Base-by-base conservation (phyloP, 805 yeast genomes). In the Metschnikowia baotianmanensis region DNA sequence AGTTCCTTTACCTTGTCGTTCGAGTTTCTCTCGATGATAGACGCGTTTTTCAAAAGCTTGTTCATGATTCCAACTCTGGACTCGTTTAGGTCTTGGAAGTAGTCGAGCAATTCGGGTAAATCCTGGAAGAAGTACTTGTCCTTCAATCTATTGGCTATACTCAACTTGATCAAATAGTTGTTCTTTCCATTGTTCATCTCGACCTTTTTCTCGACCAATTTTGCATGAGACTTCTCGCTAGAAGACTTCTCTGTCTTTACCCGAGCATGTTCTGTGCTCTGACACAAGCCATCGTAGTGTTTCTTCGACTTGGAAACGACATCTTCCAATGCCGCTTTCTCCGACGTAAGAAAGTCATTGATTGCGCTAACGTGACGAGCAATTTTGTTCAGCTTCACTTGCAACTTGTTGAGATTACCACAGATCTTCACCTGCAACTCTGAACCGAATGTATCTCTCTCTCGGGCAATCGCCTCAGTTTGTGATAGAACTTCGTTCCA, bases 81-180 rank as follows among this genome's bases (percentile, higher is more conserved):
- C 61, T 90, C 96, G 59, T 86, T 86, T 49, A 90, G 66, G 52
- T 83, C 86, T 66, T 93, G 99, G 52, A 82, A 65, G 50, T 84
- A 76, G 62, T 91, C 98, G 45, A 93, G 69, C 28, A 87, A 63
- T 61, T 90, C 96, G 0, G 99, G 99, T 19, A 89, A 67, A 61
- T 93, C 98, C 65, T 91, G 97, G 58, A 84, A 89, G 61, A 72
- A 90, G 65, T 80, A 89, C 62, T 93, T 93, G 62, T 91, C 98
- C 64, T 93, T 93, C 43, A 90, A 67, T 45, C 98, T 74, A 63
- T 93, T 93, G 38, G 96, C 93, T 20, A 86, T 78, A 53, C 80
- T 85, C 57, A 93, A 82, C 50, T 79, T 79, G 43, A 93, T 76
- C 50, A 93, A 64, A 61, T 93, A 93, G 22, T 75, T 74, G 63